Evolutionary conservation across 306 rosid species (phyloP).

Genomic region (Hylodesmum podocarpum): DNA sequence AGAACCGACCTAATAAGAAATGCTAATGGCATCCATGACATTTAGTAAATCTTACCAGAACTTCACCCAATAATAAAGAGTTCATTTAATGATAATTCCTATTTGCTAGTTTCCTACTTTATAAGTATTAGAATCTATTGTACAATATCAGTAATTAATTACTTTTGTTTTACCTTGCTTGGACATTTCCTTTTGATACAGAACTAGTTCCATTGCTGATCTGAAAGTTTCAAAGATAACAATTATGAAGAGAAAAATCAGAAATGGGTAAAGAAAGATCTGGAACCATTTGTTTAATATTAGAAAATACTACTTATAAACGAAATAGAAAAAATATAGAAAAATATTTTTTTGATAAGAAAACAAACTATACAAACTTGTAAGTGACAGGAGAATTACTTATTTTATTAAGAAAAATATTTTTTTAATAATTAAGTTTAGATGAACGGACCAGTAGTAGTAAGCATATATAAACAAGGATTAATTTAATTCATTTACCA

Average conservation of each 20-base stretch:
- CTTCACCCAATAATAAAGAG: background rate
- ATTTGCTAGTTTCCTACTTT: too few relatives aligned
- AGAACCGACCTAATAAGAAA: background rate
- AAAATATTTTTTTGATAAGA: too few relatives aligned
- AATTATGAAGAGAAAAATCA: constrained; percentile 1
- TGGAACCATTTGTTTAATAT: too few relatives aligned
- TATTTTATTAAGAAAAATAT: too few relatives aligned
- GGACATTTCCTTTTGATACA: constrained; percentile 61
- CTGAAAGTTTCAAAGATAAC: constrained; percentile 42
- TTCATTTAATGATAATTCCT: background rate
- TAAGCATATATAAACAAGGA: background rate
- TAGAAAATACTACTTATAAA: too few relatives aligned
- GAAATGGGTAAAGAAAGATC: constrained; percentile 15
- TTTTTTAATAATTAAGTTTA: too few relatives aligned
- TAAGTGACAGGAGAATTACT: too few relatives aligned
- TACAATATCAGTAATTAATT: background rate
- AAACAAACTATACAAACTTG: too few relatives aligned
- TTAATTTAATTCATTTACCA: constrained; percentile 45
- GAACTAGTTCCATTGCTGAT: constrained; percentile 45
- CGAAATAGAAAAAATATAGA: too few relatives aligned
- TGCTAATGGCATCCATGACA: too few relatives aligned
- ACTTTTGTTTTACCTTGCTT: constrained; percentile 47
- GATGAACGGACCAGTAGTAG: too few relatives aligned
- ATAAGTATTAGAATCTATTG: background rate
- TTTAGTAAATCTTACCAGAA: background rate